Evolutionary conservation across 169 alveolate species (phyloP).

Genomic region (Plasmodium cynomolgi): DNA sequence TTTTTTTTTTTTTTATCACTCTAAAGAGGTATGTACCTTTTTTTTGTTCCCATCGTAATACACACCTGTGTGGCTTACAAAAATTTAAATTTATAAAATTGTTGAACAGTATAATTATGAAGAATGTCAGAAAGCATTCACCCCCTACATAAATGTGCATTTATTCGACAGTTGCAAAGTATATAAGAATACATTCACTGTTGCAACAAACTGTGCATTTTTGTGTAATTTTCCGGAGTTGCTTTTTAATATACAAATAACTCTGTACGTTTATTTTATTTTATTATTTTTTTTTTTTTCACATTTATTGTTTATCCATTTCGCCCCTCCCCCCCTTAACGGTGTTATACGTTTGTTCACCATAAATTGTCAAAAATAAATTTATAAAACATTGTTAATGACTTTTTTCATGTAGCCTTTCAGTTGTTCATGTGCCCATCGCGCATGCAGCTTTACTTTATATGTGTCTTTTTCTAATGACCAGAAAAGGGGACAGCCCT

Average conservation of each 20-base stretch:
- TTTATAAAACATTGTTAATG: background rate
- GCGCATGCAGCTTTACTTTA: background rate
- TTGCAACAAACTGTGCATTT: background rate
- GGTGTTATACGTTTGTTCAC: background rate
- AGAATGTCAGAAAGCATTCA: background rate
- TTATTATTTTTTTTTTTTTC: background rate
- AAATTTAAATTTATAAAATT: constrained; percentile 17
- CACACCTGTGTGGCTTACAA: background rate
- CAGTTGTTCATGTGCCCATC: background rate
- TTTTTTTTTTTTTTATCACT: background rate
- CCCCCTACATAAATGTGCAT: background rate
- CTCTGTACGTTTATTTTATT: background rate
- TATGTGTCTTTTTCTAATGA: background rate
- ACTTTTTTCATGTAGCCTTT: background rate
- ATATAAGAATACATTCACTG: background rate
- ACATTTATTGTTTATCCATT: background rate
- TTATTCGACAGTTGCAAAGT: background rate
- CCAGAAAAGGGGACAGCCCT: background rate
- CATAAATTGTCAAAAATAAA: constrained; percentile 13
- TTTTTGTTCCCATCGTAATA: constrained; percentile 3
- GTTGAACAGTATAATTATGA: constrained; percentile 3
- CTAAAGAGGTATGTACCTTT: background rate
- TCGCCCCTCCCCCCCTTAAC: background rate
- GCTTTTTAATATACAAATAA: background rate
- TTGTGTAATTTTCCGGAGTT: background rate